phyloP scores from a whole-genome alignment of 2,329 filamentous ascomycete genomes.

The Pestalotiopsis sp. region DNA sequence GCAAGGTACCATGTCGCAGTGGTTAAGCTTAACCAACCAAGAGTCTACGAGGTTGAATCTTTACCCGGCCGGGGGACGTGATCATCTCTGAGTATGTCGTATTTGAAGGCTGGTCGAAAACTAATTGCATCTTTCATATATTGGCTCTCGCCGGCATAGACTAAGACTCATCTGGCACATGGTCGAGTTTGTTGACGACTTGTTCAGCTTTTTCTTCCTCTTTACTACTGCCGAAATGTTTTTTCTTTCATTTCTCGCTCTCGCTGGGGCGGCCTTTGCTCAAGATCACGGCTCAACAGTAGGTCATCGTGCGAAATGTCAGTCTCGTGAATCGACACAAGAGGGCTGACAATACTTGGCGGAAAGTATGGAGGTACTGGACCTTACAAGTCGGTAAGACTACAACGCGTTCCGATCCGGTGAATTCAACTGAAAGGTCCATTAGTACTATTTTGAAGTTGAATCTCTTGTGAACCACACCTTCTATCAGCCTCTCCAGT shows the following conservation, averaged over 20 bases:
- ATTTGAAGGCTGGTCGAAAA: background rate
- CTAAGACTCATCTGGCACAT: no score
- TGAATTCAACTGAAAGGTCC: background rate
- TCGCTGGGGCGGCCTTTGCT: background rate
- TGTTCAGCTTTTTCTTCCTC: background rate
- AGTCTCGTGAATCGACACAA: background rate
- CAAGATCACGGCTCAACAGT: background rate
- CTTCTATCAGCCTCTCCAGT: background rate
- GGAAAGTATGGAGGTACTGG: background rate
- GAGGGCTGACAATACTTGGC: background rate
- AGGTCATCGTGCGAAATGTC: background rate
- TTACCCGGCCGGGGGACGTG: background rate
- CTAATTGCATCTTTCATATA: no score
- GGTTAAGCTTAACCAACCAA: background rate
- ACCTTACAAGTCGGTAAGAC: background rate
- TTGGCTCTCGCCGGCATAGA: no score
- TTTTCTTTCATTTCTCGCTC: background rate
- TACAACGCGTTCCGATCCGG: background rate
- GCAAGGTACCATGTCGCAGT: background rate
- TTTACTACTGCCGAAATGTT: background rate
- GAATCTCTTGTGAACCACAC: background rate
- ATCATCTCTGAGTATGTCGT: background rate
- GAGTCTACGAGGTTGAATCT: background rate
- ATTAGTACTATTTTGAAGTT: background rate
- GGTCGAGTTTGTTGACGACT: no score